Conservation (phyloP, 495 filamentous ascomycete species). For the Penicillium desertorum region DNA sequence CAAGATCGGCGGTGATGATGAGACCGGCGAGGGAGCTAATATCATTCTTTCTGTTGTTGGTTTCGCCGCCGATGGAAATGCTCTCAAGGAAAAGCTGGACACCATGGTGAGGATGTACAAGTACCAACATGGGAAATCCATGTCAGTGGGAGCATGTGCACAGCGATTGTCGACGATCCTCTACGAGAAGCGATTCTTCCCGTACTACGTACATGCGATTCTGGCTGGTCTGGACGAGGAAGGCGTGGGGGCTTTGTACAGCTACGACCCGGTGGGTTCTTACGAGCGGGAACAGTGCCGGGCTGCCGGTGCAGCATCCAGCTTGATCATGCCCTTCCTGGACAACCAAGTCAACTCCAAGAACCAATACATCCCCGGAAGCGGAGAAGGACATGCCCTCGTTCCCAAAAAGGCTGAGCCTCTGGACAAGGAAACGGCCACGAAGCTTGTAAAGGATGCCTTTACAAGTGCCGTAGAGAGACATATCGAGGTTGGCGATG, state of each 20-base stretch:
- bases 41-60: conserved; percentile 92
- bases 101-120: conserved; percentile 94
- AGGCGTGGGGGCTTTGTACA: conserved; percentile 90
- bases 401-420: conserved; percentile 60
- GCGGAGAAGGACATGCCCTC: conserved; percentile 78
- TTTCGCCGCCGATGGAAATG: conserved; percentile 90
- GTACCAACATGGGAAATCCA: conserved; percentile 90
- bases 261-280: conserved; percentile 94
- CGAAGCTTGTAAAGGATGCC: conserved; percentile 88
- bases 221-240: conserved; percentile 93
- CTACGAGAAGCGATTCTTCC: conserved; percentile 97
- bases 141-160: conserved; percentile 89
- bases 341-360: conserved; percentile 99
- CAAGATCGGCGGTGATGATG: conserved; percentile 87
- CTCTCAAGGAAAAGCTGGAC: conserved; percentile 85
- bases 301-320: conserved; percentile 91
- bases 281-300: conserved; percentile 96
- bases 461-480: conserved; percentile 97
- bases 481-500: conserved; percentile 98
- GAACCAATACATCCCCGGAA: conserved; percentile 94
- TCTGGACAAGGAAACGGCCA: conserved; percentile 69
- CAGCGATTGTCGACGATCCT: conserved; percentile 90
- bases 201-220: conserved; percentile 93
- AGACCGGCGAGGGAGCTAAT: conserved; percentile 75
- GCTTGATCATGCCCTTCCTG: conserved; percentile 97